phyloP scores from a whole-genome alignment of 768 basidiomycete species.

The Antrodiella citrinella region DNA sequence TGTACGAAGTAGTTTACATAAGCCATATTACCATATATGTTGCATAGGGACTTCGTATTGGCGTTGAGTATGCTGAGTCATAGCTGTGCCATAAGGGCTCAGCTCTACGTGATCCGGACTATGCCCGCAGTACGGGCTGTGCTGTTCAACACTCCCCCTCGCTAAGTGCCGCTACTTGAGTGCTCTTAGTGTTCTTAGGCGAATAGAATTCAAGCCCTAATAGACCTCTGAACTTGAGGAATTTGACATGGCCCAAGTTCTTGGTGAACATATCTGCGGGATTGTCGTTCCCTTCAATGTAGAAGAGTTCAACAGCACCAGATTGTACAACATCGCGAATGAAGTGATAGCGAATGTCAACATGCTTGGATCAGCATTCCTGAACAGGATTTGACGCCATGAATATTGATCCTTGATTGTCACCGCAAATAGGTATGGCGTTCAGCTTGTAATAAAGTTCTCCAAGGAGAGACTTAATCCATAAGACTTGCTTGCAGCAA shows the following conservation, averaged over 20 bases:
- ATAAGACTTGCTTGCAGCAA: conserved; percentile 1
- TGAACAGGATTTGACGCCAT: conserved; percentile 14
- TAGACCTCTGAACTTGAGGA: background rate
- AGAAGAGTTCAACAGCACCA: conserved; percentile 1
- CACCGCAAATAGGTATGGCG: conserved; percentile 2
- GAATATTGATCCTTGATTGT: conserved; percentile 21
- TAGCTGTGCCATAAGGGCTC: too few relatives aligned
- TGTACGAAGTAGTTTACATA: too few relatives aligned
- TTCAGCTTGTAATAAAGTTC: conserved; percentile 1
- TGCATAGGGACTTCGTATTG: too few relatives aligned
- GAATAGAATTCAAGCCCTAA: conserved; percentile 1
- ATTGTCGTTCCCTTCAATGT: conserved; percentile 1
- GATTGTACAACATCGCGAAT: conserved; percentile 16
- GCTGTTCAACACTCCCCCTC: background rate
- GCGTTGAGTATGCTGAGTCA: too few relatives aligned
- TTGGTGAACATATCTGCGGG: conserved; percentile 10
- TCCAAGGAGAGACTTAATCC: background rate
- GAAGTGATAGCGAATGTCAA: too few relatives aligned
- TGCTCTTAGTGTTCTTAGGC: background rate
- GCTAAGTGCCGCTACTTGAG: background rate
- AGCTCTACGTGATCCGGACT: too few relatives aligned
- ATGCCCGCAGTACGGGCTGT: too few relatives aligned
- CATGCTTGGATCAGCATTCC: conserved; percentile 26
- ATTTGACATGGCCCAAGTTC: conserved; percentile 3
- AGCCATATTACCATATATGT: too few relatives aligned